Conservation (phyloP, 345 rosid species). For the Hypericum androsaemum region DNA sequence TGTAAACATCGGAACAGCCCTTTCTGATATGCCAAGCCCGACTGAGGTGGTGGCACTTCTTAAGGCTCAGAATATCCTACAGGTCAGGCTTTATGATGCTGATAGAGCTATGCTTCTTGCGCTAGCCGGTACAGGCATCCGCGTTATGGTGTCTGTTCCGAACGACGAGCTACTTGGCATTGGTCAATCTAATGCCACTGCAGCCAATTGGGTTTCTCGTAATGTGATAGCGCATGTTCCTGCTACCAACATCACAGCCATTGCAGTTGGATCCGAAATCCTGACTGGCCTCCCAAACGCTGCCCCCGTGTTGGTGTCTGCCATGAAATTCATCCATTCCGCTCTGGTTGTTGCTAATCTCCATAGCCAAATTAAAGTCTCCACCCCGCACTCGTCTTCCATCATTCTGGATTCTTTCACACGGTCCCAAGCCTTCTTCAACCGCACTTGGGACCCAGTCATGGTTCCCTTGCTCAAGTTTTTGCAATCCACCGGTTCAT, state of each 20-base stretch:
- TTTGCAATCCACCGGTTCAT: background rate
- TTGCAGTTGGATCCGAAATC: background rate
- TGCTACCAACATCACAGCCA: conserved; percentile 5
- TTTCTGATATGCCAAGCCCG: conserved; percentile 3
- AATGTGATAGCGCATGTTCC: background rate
- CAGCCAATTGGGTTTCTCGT: conserved; percentile 6
- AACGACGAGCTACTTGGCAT: conserved; percentile 3
- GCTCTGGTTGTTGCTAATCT: conserved; percentile 4
- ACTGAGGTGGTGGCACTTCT: conserved; percentile 3
- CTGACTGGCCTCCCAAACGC: conserved; percentile 4
- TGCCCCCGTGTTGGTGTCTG: background rate
- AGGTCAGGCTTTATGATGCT: background rate
- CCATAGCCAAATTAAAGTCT: conserved; percentile 6
- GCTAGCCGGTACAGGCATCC: background rate
- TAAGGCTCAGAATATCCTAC: conserved; percentile 1
- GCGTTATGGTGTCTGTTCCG: conserved; percentile 3
- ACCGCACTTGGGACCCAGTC: background rate
- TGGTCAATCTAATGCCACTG: conserved; percentile 3
- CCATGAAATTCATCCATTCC: conserved; percentile 5
- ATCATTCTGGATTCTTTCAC: background rate
- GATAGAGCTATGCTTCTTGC: conserved; percentile 1
- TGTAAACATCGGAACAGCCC: conserved; percentile 5
- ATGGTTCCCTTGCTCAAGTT: background rate
- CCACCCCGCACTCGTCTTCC: background rate
- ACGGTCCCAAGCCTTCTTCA: background rate